Evolutionary conservation across 257 asterid genomes (phyloP), one percentile per base, ranked within the genome.

Genomic region (Ehretia macrophylla): DNA sequence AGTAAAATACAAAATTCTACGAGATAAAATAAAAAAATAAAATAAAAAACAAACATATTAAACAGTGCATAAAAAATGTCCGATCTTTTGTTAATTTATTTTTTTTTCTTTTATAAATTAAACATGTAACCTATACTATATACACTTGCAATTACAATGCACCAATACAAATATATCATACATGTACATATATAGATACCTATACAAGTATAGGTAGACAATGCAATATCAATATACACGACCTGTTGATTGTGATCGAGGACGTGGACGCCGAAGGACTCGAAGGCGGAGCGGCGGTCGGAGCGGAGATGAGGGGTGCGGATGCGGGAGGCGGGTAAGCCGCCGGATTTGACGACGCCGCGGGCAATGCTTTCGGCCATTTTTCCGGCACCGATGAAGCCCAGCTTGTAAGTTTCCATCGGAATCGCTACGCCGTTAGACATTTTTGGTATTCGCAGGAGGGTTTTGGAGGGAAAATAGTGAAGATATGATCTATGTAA

Each of bases 301-400:
- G 70, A n/a, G 55, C 82, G 78, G 54, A 59, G 81, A 42, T 92
- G 97, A 32, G 98, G 90, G 0, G 95, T 88, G 12, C 84, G 72
- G 69, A 92, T 81, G 45, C 80, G 76, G 50, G 88, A 73, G 75
- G 93, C 88, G 39, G 96, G 95, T 72, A 92, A 67, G n/a, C 76
- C 35, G 9, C 90, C 95, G 0, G 95, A 92, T 4, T 79, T 79
- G 64, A 85, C 86, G 5, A 85, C 88, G 23, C 97, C 98, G 60
- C 88, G 86, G 19, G 95, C 97, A 55, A 92, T 88, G 83, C 97
- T 92, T 72, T 88, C 98, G 5, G 98, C 95, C 90, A 92, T 71
- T 78, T 92, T 92, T 0, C 98, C 98, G 51, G 97, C 98, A 58
- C 98, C 98, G 32, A 92, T 77, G 46, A 92, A 92, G 4, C 98